These are phyloP conservation scores for Candida vartiovaarae DNA, from an alignment of 805 yeast genomes.

Conservation along the genomic window DNA sequence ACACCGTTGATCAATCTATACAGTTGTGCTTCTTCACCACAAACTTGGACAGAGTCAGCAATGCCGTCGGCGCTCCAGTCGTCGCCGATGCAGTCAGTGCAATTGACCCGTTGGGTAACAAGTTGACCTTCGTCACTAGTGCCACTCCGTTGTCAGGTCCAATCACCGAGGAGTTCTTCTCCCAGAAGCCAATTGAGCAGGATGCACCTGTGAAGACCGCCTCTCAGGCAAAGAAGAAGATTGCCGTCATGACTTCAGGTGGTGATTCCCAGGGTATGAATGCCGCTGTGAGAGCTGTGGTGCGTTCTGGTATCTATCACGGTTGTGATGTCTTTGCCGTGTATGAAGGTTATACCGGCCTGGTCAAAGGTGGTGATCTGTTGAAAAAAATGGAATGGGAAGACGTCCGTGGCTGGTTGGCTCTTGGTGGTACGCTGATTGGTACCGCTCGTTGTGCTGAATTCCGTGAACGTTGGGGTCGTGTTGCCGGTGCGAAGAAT, in stretches of 20 bases:
- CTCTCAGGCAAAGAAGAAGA: slow-evolving; percentile 33
- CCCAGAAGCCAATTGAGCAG: slow-evolving; percentile 3
- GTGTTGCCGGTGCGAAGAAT: slow-evolving; percentile 77
- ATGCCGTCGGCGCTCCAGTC: slow-evolving; percentile 14
- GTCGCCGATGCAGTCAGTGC: slow-evolving; percentile 21
- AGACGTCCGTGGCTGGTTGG: slow-evolving; percentile 89
- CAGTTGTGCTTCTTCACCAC: slow-evolving; percentile 35
- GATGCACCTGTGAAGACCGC: background rate
- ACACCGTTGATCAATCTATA: slow-evolving; percentile 27
- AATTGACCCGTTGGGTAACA: slow-evolving; percentile 61
- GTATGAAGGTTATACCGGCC: slow-evolving; percentile 92
- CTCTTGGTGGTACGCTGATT: slow-evolving; percentile 90
- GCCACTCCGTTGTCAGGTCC: slow-evolving; percentile 18
- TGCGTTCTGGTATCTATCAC: slow-evolving; percentile 79
- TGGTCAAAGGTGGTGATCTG: slow-evolving; percentile 76
- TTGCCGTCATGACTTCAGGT: slow-evolving; percentile 97
- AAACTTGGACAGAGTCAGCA: slow-evolving; percentile 26
- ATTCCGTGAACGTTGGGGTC: slow-evolving; percentile 80
- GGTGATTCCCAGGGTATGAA: slow-evolving; percentile 99
- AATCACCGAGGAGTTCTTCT: slow-evolving; percentile 13
- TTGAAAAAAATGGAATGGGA: slow-evolving; percentile 83
- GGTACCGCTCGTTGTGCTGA: slow-evolving; percentile 93
- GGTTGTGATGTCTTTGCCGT: slow-evolving; percentile 91
- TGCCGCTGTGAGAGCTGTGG: slow-evolving; percentile 92
- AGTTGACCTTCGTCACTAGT: slow-evolving; percentile 29